Base-by-base conservation (phyloP, 2,329 filamentous ascomycete species). In the Penicillium sp. region DNA sequence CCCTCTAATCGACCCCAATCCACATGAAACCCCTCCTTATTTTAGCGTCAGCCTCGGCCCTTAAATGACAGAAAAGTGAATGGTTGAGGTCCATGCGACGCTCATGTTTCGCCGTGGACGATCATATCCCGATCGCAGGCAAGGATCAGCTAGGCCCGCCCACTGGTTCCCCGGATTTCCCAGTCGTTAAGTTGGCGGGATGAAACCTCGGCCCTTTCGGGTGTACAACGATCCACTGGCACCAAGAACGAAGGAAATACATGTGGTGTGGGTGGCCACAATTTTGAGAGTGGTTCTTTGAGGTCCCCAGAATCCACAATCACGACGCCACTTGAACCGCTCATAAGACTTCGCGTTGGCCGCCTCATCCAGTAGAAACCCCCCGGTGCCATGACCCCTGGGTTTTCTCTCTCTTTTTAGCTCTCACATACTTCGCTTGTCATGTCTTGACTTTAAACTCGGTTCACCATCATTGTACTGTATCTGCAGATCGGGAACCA, bases 1-100 rank as follows among this genome's bases (percentile, higher is more conserved):
- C 50, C 44, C 35, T 45, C 26, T 44, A 52, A 62, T 63, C 53
- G 41, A 53, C 61, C 10, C 26, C 16, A 57, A 57, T 63, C 59
- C 61, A 65, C 63, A 62, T 65, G 63, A 61, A 65, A 59, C 57
- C 59, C 58, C 61, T 62, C 60, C 57, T 50, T 21, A 21, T 41
- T 45, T 39, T 26, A 41, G 43, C 43, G 41, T 44, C 57, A 58
- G 59, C 62, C 62, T 64, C 62, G 62, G 62, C 49, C 51, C 31
- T 43, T 22, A 50, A 46, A 29, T 50, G 29, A 47, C 39, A 51
- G 45, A 45, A 53, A 26, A 49, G n/a, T n/a, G n/a, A 52, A 14
- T 24, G 11, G 29, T 46, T 53, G 50, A 47, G 50, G 50, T 35
- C 52, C 33, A 57, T 56, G 52, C 49, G 22, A 24, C 35, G 47